Percentiles rank a stretch among this genome's conserved stretches.
These are phyloP conservation scores for Shiraia bambusicola DNA, from an alignment of 2,329 filamentous ascomycete genomes.

Conservation along the genomic window DNA sequence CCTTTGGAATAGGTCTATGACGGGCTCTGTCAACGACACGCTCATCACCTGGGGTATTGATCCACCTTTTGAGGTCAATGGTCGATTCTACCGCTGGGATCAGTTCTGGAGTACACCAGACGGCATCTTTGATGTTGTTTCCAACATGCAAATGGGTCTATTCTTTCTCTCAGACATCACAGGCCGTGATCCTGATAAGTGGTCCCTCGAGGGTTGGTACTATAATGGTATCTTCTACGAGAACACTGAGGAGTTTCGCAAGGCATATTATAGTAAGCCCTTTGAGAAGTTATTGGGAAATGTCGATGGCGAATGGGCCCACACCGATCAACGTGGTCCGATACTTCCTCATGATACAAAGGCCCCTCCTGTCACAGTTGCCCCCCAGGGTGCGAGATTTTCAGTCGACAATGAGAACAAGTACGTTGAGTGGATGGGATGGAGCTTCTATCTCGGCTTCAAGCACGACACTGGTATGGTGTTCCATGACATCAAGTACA, in stretches of 20 bases:
- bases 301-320: conserved; percentile 50
- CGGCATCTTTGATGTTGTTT: conserved; percentile 45
- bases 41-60: neutral
- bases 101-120: conserved; percentile 47
- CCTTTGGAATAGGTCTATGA: conserved; percentile 1
- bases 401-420: conserved; percentile 44
- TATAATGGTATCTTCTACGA: conserved; percentile 57
- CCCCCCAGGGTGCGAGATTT: conserved; percentile 45
- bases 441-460: conserved; percentile 54
- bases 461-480: conserved; percentile 50
- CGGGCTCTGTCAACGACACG: neutral
- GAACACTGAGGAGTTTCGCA: conserved; percentile 50
- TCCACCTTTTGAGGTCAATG: neutral
- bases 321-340: conserved; percentile 44
- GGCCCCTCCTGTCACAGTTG: conserved; percentile 54
- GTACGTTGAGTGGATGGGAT: conserved; percentile 54
- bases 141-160: conserved; percentile 49
- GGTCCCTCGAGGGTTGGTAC: conserved; percentile 55
- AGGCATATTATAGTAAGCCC: conserved; percentile 44
- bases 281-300: conserved; percentile 52
- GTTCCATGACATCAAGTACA: conserved; percentile 54
- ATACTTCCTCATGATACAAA: conserved; percentile 52
- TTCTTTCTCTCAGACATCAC: conserved; percentile 49
- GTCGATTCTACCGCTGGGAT: conserved; percentile 45
- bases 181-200: conserved; percentile 52